Percentiles rank a stretch among this genome's conserved stretches.
These are phyloP conservation scores for Trichoderma virens DNA, from an alignment of 495 filamentous ascomycete species.

Conservation along the genomic window DNA sequence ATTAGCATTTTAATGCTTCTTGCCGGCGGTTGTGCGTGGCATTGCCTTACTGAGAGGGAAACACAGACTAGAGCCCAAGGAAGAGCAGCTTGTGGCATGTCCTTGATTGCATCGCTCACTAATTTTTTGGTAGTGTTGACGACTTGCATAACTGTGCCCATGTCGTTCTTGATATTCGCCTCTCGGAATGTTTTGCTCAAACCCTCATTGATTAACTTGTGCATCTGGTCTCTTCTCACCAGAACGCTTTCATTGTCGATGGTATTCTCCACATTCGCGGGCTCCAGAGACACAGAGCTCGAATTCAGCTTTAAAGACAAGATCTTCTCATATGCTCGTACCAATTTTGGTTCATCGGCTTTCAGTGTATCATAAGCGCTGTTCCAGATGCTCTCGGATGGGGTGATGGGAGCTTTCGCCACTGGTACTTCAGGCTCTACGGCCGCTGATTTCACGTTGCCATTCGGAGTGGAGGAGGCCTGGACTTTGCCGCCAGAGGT, in stretches of 20 bases:
- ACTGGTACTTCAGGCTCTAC: too few relatives aligned
- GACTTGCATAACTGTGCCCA: constrained; percentile 16
- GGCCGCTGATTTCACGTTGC: too few relatives aligned
- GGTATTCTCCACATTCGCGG: background rate
- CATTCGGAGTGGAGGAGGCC: too few relatives aligned
- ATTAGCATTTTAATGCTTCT: background rate
- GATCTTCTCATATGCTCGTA: constrained; percentile 16
- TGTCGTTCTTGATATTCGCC: constrained; percentile 14
- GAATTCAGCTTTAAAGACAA: constrained; percentile 13
- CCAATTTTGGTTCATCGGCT: constrained; percentile 17
- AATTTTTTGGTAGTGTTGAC: constrained; percentile 18
- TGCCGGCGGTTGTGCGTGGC: background rate
- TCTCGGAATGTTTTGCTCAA: constrained; percentile 16
- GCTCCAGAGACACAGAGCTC: too few relatives aligned
- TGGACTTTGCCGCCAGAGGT: too few relatives aligned
- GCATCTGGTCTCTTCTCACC: constrained; percentile 16
- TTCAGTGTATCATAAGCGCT: constrained; percentile 19
- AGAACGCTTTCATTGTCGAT: constrained; percentile 9
- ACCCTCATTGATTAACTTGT: constrained; percentile 15
- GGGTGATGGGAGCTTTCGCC: too few relatives aligned
- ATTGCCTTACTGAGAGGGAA: constrained; percentile 13
- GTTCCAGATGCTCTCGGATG: constrained; percentile 16
- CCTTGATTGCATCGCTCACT: constrained; percentile 15
- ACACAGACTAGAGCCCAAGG: constrained; percentile 19
- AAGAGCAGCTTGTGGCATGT: constrained; percentile 17